These are phyloP conservation scores for Cladosporium sp. DNA, from an alignment of 2,329 filamentous ascomycete genomes.

Conservation along the genomic window DNA sequence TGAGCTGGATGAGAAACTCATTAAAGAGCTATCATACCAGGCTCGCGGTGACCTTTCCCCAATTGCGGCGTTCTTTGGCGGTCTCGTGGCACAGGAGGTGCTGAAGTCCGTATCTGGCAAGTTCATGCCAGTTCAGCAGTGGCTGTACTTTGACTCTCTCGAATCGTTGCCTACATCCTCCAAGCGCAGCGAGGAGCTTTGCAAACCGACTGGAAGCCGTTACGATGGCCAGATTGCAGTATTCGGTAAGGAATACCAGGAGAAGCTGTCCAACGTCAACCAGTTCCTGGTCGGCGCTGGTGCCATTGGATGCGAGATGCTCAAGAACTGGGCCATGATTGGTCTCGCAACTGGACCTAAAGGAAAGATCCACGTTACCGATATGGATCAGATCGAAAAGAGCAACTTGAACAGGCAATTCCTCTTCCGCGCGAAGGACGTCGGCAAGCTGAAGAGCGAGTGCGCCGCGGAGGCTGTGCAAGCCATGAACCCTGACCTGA, in stretches of 20 bases:
- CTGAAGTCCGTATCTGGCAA: slow-evolving; percentile 97
- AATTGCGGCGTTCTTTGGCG: slow-evolving; percentile 92
- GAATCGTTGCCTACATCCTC: slow-evolving; percentile 78
- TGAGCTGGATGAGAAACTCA: slow-evolving; percentile 84
- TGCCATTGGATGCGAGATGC: slow-evolving; percentile 96
- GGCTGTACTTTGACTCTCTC: slow-evolving; percentile 96
- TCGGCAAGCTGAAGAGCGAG: slow-evolving; percentile 94
- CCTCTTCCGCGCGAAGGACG: slow-evolving; percentile 86
- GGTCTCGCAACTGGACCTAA: slow-evolving; percentile 82
- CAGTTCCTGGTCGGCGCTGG: slow-evolving; percentile 94
- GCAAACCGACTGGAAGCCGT: slow-evolving; percentile 74
- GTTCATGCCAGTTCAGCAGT: slow-evolving; percentile 92
- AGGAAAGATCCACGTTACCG: slow-evolving; percentile 85
- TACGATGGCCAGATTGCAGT: slow-evolving; percentile 98
- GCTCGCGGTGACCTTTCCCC: slow-evolving; percentile 84
- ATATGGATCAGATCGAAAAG: slow-evolving; percentile 98
- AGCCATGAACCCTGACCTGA: slow-evolving; percentile 89
- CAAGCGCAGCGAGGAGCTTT: slow-evolving; percentile 75
- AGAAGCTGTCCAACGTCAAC: slow-evolving; percentile 83
- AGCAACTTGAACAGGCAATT: slow-evolving; percentile 98
- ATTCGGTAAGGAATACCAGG: slow-evolving; percentile 87
- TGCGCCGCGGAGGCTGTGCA: slow-evolving; percentile 84
- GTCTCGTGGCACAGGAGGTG: slow-evolving; percentile 86
- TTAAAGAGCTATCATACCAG: slow-evolving; percentile 91
- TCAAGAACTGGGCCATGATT: slow-evolving; percentile 99